Percentiles rank a stretch among this genome's conserved stretches.
phyloP scores from a whole-genome alignment of 768 basidiomycete genomes.

The Mrakia frigida region DNA sequence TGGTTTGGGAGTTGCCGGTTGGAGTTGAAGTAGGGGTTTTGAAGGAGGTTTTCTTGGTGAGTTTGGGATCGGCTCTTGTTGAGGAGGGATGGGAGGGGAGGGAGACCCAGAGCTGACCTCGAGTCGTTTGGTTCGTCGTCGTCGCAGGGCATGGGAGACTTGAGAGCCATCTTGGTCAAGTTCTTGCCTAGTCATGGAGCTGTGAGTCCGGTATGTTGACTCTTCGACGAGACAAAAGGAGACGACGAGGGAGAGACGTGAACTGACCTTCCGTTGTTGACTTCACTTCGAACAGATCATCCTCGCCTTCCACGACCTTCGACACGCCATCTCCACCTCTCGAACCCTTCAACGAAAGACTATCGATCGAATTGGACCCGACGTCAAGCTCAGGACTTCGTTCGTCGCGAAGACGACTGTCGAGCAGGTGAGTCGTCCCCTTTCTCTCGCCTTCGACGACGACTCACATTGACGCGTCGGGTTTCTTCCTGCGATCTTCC shows the following conservation, averaged over 20 bases:
- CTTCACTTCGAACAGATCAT: not conserved
- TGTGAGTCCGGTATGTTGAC: not conserved
- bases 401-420: conserved; percentile 13
- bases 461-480: not conserved
- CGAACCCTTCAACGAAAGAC: conserved; percentile 12
- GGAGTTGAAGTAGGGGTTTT: not conserved
- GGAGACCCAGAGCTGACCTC: not conserved
- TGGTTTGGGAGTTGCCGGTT: conserved; percentile 7
- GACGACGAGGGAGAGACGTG: not conserved
- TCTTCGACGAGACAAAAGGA: not conserved
- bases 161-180: conserved; percentile 3
- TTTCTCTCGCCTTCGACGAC: no score
- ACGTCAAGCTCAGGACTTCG: conserved; percentile 11
- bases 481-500: not conserved
- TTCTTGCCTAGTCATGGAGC: conserved; percentile 15
- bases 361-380: not conserved
- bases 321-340: conserved; percentile 12
- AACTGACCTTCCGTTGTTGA: not conserved
- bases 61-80: not conserved
- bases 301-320: conserved; percentile 22
- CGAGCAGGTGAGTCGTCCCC: not conserved
- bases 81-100: not conserved
- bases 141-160: not conserved
- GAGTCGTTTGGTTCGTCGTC: not conserved
- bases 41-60: conserved; percentile 14